These are phyloP conservation scores for Cladosporium austrohemisphaericum DNA, from an alignment of 2,329 filamentous ascomycete genomes.

Conservation along the genomic window DNA sequence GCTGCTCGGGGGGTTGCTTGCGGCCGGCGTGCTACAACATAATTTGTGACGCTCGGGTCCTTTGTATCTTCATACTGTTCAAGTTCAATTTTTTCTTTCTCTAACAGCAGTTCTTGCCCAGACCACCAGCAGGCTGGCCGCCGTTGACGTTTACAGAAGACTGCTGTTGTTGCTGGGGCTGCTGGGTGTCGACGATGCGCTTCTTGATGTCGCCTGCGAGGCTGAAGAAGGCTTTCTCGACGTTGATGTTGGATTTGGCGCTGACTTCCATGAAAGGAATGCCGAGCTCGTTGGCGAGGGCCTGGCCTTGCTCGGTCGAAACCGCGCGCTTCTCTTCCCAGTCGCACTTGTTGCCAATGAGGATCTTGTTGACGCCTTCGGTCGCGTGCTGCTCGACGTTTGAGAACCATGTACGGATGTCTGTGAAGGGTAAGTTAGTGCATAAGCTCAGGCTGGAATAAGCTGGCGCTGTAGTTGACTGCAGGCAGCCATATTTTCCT, in stretches of 20 bases:
- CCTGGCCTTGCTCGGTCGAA: constrained; percentile 87
- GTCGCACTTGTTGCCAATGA: constrained; percentile 99
- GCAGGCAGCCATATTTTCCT: background rate
- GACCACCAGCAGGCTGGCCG: constrained; percentile 26
- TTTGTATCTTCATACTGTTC: background rate
- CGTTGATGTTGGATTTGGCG: constrained; percentile 99
- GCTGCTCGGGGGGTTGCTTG: no score
- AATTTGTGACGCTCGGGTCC: no score
- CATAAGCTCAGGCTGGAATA: background rate
- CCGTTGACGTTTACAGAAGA: constrained; percentile 30
- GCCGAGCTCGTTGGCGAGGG: constrained; percentile 88
- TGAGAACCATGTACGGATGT: constrained; percentile 99
- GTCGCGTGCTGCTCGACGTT: constrained; percentile 98
- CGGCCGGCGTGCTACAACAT: background rate
- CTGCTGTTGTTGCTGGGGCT: constrained; percentile 73
- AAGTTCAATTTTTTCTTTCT: constrained; percentile 32
- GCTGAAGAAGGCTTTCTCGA: constrained; percentile 96
- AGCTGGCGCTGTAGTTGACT: constrained; percentile 1
- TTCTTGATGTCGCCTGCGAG: constrained; percentile 98
- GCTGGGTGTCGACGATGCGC: constrained; percentile 78
- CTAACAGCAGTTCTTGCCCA: constrained; percentile 62
- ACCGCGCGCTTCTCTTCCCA: constrained; percentile 99
- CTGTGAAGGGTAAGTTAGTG: constrained; percentile 45
- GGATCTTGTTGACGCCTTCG: constrained; percentile 98
- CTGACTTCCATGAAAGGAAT: constrained; percentile 98